Evolutionary conservation across 306 rosid genomes (phyloP).

Genomic region (Medicago lupulina): DNA sequence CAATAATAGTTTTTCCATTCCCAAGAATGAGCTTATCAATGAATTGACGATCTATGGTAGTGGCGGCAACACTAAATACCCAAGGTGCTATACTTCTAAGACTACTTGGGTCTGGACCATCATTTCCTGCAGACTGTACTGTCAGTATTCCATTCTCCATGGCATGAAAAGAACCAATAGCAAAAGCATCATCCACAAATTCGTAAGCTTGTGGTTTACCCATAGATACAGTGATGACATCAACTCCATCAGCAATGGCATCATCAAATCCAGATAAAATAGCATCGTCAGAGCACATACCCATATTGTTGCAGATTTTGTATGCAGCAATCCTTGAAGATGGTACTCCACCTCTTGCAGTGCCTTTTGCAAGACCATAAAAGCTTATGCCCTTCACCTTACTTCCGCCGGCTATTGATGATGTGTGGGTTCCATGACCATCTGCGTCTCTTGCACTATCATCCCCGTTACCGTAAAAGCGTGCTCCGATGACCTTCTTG

Average conservation of each 20-base stretch:
- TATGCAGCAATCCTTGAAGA: neutral
- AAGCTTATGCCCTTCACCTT: neutral
- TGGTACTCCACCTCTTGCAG: neutral
- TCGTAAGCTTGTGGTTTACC: fast-evolving
- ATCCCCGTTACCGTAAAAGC: neutral
- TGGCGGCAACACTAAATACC: constrained; percentile 18
- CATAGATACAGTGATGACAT: neutral
- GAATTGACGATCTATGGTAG: constrained; percentile 1
- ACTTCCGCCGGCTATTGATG: neutral
- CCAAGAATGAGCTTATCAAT: constrained; percentile 17
- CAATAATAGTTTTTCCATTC: neutral
- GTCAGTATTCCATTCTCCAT: constrained; percentile 16
- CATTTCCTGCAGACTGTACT: neutral
- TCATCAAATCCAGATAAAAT: neutral
- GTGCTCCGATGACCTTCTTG: constrained; percentile 44
- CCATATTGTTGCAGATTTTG: neutral
- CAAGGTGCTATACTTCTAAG: neutral
- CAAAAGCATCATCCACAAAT: neutral
- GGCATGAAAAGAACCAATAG: constrained; percentile 30
- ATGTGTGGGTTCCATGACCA: constrained; percentile 40
- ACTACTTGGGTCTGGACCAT: neutral
- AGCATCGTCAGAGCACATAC: neutral
- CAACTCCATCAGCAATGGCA: constrained; percentile 8
- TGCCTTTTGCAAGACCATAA: neutral
- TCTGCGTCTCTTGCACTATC: neutral